These are phyloP conservation scores for Ustilago vetiveriae DNA, from an alignment of 1,284 basidiomycete genomes.

Conservation along the genomic window DNA sequence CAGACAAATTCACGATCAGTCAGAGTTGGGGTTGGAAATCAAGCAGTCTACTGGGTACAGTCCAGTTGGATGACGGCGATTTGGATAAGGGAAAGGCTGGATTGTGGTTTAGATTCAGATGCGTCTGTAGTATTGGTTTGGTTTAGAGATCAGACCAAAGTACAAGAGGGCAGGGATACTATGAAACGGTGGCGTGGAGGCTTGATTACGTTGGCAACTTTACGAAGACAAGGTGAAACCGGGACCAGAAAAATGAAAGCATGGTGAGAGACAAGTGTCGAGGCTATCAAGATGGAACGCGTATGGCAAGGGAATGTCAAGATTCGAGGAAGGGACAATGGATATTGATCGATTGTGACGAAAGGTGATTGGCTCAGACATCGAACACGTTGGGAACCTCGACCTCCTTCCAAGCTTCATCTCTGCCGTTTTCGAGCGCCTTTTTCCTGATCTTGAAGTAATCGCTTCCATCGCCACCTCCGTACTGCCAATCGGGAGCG, in stretches of 20 bases:
- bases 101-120: slow-evolving; percentile 40
- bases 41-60: slow-evolving; percentile 64
- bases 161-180: background rate
- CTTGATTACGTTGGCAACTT: no score
- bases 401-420: slow-evolving; percentile 18
- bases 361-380: no score
- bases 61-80: slow-evolving; percentile 69
- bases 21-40: slow-evolving; percentile 72
- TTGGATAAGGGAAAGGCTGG: slow-evolving; percentile 65
- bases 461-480: slow-evolving; percentile 45
- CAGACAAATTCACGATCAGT: slow-evolving; percentile 80
- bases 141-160: slow-evolving; percentile 7
- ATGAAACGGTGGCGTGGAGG: background rate
- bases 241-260: background rate
- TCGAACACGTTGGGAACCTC: slow-evolving; percentile 37
- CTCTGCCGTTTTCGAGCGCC: slow-evolving; percentile 11
- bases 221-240: no score
- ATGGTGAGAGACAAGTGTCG: background rate
- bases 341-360: no score
- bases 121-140: slow-evolving; percentile 50
- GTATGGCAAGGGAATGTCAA: no score
- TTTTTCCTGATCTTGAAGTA: slow-evolving; percentile 49
- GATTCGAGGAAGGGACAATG: no score
- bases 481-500: slow-evolving; percentile 57
- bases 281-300: no score